Evolutionary conservation across 2,329 filamentous ascomycete species (phyloP).

Genomic region (Diplodia seriata): DNA sequence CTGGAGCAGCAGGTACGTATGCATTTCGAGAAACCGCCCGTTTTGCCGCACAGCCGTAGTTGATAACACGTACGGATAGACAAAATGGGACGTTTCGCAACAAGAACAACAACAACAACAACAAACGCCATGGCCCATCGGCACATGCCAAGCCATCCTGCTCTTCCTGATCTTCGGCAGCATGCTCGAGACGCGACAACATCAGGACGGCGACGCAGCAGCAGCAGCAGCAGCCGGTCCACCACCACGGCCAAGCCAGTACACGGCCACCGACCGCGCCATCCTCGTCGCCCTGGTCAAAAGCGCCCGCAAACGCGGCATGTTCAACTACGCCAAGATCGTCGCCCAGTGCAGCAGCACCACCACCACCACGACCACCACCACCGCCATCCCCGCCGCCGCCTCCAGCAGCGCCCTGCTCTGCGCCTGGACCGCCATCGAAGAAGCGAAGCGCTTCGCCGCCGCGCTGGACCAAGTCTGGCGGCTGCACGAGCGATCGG

Average conservation of each 20-base stretch:
- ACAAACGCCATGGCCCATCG: background rate
- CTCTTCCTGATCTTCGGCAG: background rate
- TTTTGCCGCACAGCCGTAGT: too few species aligned
- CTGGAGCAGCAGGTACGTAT: background rate
- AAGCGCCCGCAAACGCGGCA: slow-evolving; percentile 3
- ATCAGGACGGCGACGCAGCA: too few species aligned
- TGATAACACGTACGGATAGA: too few species aligned
- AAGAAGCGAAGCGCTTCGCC: background rate
- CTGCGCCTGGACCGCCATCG: background rate
- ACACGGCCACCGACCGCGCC: background rate
- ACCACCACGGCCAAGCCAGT: background rate
- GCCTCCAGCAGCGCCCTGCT: background rate
- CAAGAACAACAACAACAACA: background rate
- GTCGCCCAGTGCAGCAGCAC: background rate
- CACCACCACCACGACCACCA: too few species aligned
- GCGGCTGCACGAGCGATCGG: too few species aligned
- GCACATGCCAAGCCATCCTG: background rate
- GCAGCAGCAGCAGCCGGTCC: too few species aligned
- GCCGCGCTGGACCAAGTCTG: background rate
- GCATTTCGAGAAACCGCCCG: too few species aligned
- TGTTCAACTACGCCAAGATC: background rate
- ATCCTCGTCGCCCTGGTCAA: slow-evolving; percentile 1
- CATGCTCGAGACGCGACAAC: background rate
- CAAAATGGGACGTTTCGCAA: background rate
- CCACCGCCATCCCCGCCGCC: too few species aligned